A percentile compares a stretch with the other conserved stretches of the same genome.
Conservation (phyloP, 1,139 yeast species). For the Sugiyamaella xylanicola region DNA sequence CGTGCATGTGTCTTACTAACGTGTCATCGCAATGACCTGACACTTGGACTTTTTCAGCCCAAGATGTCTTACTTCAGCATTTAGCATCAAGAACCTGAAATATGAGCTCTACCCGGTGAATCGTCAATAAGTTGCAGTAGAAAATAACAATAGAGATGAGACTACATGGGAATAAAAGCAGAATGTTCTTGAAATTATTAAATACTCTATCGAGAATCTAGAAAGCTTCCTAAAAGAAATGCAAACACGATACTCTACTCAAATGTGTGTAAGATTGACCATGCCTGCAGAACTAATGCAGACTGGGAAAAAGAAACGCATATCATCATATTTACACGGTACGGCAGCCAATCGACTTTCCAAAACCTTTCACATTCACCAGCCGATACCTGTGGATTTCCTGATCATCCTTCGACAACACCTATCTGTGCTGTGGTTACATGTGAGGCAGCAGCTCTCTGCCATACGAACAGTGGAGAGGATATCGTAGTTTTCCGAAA, state of each 20-base stretch:
- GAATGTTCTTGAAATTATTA: not conserved
- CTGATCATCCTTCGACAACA: conserved; percentile 3
- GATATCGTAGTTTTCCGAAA: not conserved
- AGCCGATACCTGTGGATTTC: not conserved
- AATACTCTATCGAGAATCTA: conserved; percentile 4
- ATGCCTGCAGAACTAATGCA: not conserved
- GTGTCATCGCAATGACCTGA: not conserved
- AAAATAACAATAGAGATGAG: not conserved
- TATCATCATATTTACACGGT: not conserved
- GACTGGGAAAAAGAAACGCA: not conserved
- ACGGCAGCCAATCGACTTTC: conserved; percentile 3
- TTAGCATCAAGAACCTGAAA: too few species aligned
- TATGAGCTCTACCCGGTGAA: too few species aligned
- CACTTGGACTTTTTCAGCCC: too few species aligned
- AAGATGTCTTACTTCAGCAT: too few species aligned
- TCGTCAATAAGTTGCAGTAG: too few species aligned
- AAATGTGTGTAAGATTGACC: not conserved
- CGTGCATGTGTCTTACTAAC: not conserved
- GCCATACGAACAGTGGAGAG: not conserved
- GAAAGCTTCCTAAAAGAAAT: conserved; percentile 11
- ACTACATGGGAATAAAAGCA: not conserved
- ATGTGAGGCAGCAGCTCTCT: not conserved
- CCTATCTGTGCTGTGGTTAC: not conserved
- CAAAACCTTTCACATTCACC: conserved; percentile 13
- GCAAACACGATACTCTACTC: not conserved